Evolutionary conservation across 352 stramenopile species (phyloP), one percentile per base, ranked within the genome.

Genomic region (Globisporangium middletonii): DNA sequence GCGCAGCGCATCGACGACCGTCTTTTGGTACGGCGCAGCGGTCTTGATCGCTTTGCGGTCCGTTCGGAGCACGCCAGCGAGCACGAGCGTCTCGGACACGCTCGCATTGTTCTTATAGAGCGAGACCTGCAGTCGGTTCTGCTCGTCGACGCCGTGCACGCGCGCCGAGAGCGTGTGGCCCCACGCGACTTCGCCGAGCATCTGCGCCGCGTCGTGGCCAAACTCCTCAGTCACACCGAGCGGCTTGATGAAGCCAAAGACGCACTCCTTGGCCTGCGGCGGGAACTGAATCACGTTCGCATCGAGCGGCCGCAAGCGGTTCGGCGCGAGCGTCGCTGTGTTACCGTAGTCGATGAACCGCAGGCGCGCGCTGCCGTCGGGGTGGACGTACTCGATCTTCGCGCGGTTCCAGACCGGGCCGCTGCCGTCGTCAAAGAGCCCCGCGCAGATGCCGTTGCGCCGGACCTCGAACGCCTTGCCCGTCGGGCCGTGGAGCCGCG

Each of bases 271-370:
- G 0, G 90, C 90, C 57, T 96, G 86, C 48, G 93, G 75, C 50
- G 95, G 92, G 55, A 97, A 96, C 62, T 88, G 77, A 23, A 92
- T 73, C 43, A 98, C 75, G 50, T 82, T 86, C 8, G 85, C 74
- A 65, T 98, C 92, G 0, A 99, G 77, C 23, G 94, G 89, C 54
- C 94, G 90, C 45, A 98, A 78, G 44, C 88, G 78, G 60, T 76
- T 92, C 26, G 83, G 66, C 4, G 86, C 68, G 48, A 97, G 65
- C 1, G 96, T 93, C 11, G 80, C 83, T 18, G 89, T 74, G 67
- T 98, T 98, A 59, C 96, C 96, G 62, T 98, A 97, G 85, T 99
- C 96, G 37, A 99, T 80, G 69, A 97, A 98, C 15, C 94, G 80
- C 52, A 98, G 84, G 48, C 82, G 84, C 1, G 70, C 77, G 6